Evolutionary conservation across 2,329 filamentous ascomycete species (phyloP), one percentile per base, ranked within the genome.

Genomic region (Aspergillus floridensis): DNA sequence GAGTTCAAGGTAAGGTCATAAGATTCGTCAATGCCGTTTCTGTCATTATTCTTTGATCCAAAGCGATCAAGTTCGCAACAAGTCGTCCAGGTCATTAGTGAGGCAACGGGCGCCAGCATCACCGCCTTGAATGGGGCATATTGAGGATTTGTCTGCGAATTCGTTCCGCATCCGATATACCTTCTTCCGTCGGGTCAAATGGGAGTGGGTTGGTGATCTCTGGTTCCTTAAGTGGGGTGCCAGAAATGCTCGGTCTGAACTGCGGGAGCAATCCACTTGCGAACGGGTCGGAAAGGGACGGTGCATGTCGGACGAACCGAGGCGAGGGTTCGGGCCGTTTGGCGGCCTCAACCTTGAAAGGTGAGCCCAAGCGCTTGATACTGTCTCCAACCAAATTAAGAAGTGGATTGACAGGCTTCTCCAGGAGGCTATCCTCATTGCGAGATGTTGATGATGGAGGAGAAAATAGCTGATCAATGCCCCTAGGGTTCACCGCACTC

Each of bases 381-480:
- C 70, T 71, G 57, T 79, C 77, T 5, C 72, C 66, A 16, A 69
- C 68, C 24, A 77, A 68, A 38, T 72, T 74, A 41, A 73, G 63
- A 29, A 77, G 63, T 12, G 66, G 65, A 14, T 72, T 69, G 41
- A 62, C 63, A 11, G 66, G 62, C 56, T 70, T 72, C 46, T 63
- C 56, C 19, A 62, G 46, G 31, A 65, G 65, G 4, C 58, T 61
- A 11, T 53, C 63, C 31, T 70, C 67, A 22, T 66, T 59, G 56
- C 68, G 64, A 57, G 68, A 68, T 21, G 65, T 69, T 41, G 69
- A 74, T 1, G 76, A 76, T 10, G 80, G 79, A 6, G 82, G 82
- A 4, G 79, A 81, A 67, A 86, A 85, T 4, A 86, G 74, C 58
- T 81, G 79, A 49, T 83, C 77, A 35, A 87, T 76, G 55, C 81